phyloP scores from a whole-genome alignment of 1,284 basidiomycete species.

The Wolfiporia cocos region DNA sequence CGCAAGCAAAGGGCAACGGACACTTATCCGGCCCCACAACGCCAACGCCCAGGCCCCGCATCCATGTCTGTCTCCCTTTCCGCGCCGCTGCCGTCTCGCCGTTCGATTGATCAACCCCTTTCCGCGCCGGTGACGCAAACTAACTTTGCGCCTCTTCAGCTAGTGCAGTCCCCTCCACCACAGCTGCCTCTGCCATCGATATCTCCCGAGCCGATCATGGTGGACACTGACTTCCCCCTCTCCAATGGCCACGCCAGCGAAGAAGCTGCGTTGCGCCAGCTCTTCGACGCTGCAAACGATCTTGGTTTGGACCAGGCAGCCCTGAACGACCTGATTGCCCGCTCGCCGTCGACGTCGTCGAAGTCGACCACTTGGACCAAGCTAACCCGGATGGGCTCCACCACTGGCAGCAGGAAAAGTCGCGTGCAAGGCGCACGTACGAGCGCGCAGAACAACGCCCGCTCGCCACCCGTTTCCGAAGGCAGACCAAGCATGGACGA shows the following conservation, averaged over 20 bases:
- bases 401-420: constrained; percentile 24
- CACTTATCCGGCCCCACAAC: constrained; percentile 16
- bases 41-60: constrained; percentile 11
- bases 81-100: constrained; percentile 5
- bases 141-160: no score
- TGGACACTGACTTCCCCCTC: no score
- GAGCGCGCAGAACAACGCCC: constrained; percentile 18
- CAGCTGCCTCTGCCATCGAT: no score
- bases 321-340: constrained; percentile 61
- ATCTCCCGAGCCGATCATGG: no score
- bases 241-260: no score
- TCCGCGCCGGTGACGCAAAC: constrained; percentile 21
- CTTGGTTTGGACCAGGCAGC: constrained; percentile 68
- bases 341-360: constrained; percentile 62
- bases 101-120: constrained; percentile 12
- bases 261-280: constrained; percentile 51
- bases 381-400: constrained; percentile 39
- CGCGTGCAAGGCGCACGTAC: constrained; percentile 16
- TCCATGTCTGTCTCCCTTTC: constrained; percentile 7
- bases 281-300: constrained; percentile 69
- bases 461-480: constrained; percentile 23
- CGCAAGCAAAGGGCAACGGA: constrained; percentile 52
- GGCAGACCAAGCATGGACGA: constrained; percentile 32
- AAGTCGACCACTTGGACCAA: constrained; percentile 40
- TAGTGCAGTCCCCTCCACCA: no score